phyloP scores from a whole-genome alignment of 164 flowering plant species.

The Berberis thunbergii region DNA sequence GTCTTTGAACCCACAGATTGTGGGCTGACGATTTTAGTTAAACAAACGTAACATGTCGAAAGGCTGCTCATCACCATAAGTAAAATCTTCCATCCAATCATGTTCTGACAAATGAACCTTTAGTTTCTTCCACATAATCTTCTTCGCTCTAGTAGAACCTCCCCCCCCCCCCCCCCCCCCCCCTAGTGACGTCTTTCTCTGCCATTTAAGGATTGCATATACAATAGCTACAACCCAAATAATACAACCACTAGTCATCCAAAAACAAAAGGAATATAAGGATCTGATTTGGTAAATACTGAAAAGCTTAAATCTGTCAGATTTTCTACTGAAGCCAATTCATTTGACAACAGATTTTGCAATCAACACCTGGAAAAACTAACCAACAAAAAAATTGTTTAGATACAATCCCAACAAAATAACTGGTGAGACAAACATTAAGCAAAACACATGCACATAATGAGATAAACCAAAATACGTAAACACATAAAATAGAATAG shows the following conservation, averaged over 20 bases:
- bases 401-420: too few species aligned
- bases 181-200: constrained; percentile 40
- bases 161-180: too few species aligned
- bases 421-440: too few species aligned
- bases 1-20: constrained; percentile 35
- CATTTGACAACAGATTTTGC: neutral
- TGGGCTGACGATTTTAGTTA: constrained; percentile 31
- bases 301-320: constrained; percentile 24
- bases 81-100: constrained; percentile 53
- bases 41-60: constrained; percentile 64
- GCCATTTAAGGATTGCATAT: constrained; percentile 51
- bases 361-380: too few species aligned
- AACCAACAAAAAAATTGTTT: too few species aligned
- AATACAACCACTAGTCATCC: too few species aligned
- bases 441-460: too few species aligned
- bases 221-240: constrained; percentile 43
- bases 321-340: neutral
- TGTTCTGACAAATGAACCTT: constrained; percentile 62
- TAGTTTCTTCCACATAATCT: constrained; percentile 47
- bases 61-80: constrained; percentile 28
- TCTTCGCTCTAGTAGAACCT: constrained; percentile 68
- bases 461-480: too few species aligned
- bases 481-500: too few species aligned
- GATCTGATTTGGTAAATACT: constrained; percentile 22
- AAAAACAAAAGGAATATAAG: constrained; percentile 23